Evolutionary conservation across 345 rosid species (phyloP), one percentile per base, ranked within the genome.

Genomic region (Euclidium syriacum): DNA sequence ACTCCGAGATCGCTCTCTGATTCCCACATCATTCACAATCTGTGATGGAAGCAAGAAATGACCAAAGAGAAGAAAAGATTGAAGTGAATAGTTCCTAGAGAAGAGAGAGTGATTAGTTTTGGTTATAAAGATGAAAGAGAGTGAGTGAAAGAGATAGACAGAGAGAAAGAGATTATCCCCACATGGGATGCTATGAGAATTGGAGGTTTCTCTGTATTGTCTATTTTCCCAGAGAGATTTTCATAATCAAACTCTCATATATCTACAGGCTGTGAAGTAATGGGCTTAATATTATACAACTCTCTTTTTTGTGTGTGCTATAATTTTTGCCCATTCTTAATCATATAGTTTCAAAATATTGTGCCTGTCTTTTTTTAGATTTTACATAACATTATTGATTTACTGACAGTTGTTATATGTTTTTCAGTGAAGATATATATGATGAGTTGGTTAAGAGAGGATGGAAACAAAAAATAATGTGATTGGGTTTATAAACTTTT

Each of bases 11-110:
- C 97, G 33, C 54, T 82, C 72, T 89, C 99, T 1, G 97, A 89
- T 42, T 89, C 96, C 99, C 97, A 92, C 99, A 92, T 92, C 40
- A 2, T 55, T 38, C 51, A 46, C 50, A 30, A 24, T 52, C 22
- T 26, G 46, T 30, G 48, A 10, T 42, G 14, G 33, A 52, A 24
- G 41, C 43, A 60, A 52, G 49, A 24, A 22, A 15, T 43, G 19
- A 32, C 35, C 48, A 25, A n/a, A 44, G 56, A 42, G 62, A 61
- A 33, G 32, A 51, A 62, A 52, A 69, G 57, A 44, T 49, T 14
- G 12, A 18, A 57, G 41, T 67, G 58, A 33, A 58, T 18, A 55
- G 59, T 63, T 55, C 36, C 27, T 47, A 35, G 52, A 48, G 29
- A 35, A n/a, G 14, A 54, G 53, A 44, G 64, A 48, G 16, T 55